Percentiles rank a stretch among this genome's conserved stretches.
Evolutionary conservation across 2,329 filamentous ascomycete genomes (phyloP).

Genomic region (Tothia fuscella): DNA sequence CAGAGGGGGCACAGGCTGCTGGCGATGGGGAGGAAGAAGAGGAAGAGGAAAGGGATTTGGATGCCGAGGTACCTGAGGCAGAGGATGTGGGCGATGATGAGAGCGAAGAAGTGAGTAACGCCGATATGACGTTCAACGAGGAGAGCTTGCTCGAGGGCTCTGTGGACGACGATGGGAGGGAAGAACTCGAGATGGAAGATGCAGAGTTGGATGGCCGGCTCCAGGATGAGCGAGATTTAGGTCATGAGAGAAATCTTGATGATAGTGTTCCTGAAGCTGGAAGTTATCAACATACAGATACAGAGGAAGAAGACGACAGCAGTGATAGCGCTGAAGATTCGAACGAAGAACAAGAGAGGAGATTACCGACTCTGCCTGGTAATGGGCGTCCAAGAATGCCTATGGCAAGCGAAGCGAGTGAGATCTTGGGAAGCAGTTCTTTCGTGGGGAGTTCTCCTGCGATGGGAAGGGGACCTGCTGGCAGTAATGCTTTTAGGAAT

Average conservation of each 20-base stretch:
- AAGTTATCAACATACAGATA: slow-evolving; percentile 43
- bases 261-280: slow-evolving; percentile 41
- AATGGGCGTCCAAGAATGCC: slow-evolving; percentile 1
- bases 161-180: slow-evolving; percentile 17
- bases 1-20: slow-evolving; percentile 24
- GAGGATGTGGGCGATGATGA: slow-evolving; percentile 31
- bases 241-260: slow-evolving; percentile 26
- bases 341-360: not conserved
- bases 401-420: slow-evolving; percentile 3
- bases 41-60: slow-evolving; percentile 27
- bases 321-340: slow-evolving; percentile 10
- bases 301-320: slow-evolving; percentile 33
- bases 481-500: slow-evolving; percentile 1
- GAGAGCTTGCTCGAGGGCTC: slow-evolving; percentile 36
- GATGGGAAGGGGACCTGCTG: not conserved
- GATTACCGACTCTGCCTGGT: not conserved
- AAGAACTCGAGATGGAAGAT: slow-evolving; percentile 22
- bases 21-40: slow-evolving; percentile 29
- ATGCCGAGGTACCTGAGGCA: slow-evolving; percentile 30
- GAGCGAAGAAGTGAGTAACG: slow-evolving; percentile 28
- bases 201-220: slow-evolving; percentile 34
- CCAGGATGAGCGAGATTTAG: slow-evolving; percentile 30
- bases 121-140: slow-evolving; percentile 36
- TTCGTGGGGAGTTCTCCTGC: slow-evolving; percentile 6
- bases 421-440: slow-evolving; percentile 5